Conservation (phyloP, 192 early-diverging fungal genomes). For the Podila verticillata region DNA sequence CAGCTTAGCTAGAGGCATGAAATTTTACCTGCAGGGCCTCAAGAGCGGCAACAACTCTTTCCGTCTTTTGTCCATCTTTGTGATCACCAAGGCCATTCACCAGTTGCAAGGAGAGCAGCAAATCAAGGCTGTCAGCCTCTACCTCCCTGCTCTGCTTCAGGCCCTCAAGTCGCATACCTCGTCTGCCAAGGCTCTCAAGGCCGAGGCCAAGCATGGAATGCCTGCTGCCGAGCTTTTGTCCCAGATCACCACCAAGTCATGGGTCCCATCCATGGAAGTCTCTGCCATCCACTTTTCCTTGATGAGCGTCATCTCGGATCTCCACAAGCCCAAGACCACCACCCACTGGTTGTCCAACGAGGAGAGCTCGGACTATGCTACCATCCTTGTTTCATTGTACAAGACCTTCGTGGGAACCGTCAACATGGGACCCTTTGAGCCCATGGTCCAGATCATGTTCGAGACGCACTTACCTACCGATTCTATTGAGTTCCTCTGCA, state of each 20-base stretch:
- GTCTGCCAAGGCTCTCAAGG: slow-evolving; percentile 1
- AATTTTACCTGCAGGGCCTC: slow-evolving; percentile 51
- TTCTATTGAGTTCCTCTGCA: slow-evolving; percentile 54
- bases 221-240: slow-evolving; percentile 28
- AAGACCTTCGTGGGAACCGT: slow-evolving; percentile 51
- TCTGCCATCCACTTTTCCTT: slow-evolving; percentile 45
- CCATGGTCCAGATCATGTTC: slow-evolving; percentile 52
- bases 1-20: slow-evolving; percentile 19
- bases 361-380: slow-evolving; percentile 23
- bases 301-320: slow-evolving; percentile 42
- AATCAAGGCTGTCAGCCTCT: slow-evolving; percentile 16
- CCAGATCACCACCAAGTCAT: slow-evolving; percentile 39
- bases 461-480: slow-evolving; percentile 43
- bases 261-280: slow-evolving; percentile 30
- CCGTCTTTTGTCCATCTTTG: slow-evolving; percentile 50
- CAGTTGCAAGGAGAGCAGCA: slow-evolving; percentile 21
- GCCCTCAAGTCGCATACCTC: slow-evolving; percentile 16
- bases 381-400: slow-evolving; percentile 36
- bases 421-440: slow-evolving; percentile 44
- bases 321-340: slow-evolving; percentile 30
- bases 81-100: slow-evolving; percentile 46
- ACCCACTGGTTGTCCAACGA: slow-evolving; percentile 26
- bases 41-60: slow-evolving; percentile 25
- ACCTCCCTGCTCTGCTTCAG: slow-evolving; percentile 31
- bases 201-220: slow-evolving; percentile 19